These are phyloP conservation scores for Fagopyrum homotropicum DNA, from an alignment of 148 eudicot species.

Conservation along the genomic window DNA sequence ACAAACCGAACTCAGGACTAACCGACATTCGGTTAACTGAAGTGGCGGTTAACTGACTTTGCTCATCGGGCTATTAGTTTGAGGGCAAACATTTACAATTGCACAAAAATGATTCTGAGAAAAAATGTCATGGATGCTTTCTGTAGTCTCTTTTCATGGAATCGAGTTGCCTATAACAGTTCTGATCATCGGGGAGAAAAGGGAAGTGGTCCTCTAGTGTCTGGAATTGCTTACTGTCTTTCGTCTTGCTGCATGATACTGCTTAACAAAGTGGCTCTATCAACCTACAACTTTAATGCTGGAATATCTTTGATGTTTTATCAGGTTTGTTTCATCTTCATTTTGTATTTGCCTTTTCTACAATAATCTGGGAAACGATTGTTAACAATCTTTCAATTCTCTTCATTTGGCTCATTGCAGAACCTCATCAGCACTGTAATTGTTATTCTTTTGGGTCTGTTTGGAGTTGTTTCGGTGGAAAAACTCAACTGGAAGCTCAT, in stretches of 20 bases:
- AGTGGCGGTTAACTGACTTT: too few species aligned
- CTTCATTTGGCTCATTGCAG: conserved; percentile 34
- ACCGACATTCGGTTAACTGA: too few species aligned
- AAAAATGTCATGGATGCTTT: conserved; percentile 16
- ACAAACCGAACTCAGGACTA: too few species aligned
- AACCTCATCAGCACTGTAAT: conserved; percentile 61
- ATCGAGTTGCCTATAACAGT: conserved; percentile 24
- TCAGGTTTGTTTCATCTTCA: conserved; percentile 39
- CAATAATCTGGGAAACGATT: neutral
- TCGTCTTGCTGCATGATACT: conserved; percentile 89
- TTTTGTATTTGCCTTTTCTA: conserved; percentile 8
- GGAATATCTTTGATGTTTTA: conserved; percentile 88
- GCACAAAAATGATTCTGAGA: conserved; percentile 8
- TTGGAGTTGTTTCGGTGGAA: conserved; percentile 53
- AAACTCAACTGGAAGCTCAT: conserved; percentile 70
- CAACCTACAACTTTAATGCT: conserved; percentile 72
- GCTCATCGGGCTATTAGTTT: neutral
- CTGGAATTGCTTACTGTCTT: conserved; percentile 79
- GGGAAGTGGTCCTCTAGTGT: conserved; percentile 53
- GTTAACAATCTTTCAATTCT: neutral
- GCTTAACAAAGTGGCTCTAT: conserved; percentile 72
- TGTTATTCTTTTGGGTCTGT: conserved; percentile 45
- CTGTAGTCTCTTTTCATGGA: conserved; percentile 37
- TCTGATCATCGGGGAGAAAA: conserved; percentile 31
- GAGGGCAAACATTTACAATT: neutral